These are phyloP conservation scores for Trichopus zeylanicus DNA, from an alignment of 116 monocot genomes.

Conservation along the genomic window DNA sequence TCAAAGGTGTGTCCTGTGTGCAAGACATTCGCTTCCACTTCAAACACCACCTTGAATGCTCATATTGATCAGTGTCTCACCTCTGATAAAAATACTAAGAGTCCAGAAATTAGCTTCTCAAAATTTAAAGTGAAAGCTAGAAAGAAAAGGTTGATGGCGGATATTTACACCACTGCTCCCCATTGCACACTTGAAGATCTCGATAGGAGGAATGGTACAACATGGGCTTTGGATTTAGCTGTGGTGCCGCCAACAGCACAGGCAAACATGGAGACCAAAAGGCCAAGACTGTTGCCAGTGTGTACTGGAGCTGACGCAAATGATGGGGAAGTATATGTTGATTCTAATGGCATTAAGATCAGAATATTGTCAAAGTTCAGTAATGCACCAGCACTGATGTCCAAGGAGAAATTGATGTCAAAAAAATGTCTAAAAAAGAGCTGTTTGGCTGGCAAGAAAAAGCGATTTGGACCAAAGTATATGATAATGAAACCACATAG, in stretches of 20 bases:
- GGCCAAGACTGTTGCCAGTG: conserved; percentile 12
- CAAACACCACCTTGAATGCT: conserved; percentile 89
- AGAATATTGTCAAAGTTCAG: conserved; percentile 61
- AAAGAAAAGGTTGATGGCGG: conserved; percentile 75
- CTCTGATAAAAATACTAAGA: conserved; percentile 18
- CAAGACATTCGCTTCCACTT: conserved; percentile 70
- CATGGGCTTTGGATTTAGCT: conserved; percentile 43
- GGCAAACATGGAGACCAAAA: conserved; percentile 23
- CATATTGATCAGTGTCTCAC: conserved; percentile 90
- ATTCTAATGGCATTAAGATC: conserved; percentile 74
- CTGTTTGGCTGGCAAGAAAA: conserved; percentile 16
- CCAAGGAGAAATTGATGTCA: conserved; percentile 14
- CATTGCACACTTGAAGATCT: conserved; percentile 76
- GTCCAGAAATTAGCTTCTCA: not conserved
- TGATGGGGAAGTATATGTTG: conserved; percentile 62
- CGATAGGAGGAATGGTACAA: conserved; percentile 80
- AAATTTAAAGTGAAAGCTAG: conserved; percentile 48
- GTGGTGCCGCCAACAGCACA: conserved; percentile 3
- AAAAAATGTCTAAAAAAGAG: conserved; percentile 5
- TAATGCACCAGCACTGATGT: conserved; percentile 5
- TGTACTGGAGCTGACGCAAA: conserved; percentile 15
- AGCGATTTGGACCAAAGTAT: conserved; percentile 13
- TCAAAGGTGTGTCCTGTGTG: conserved; percentile 94
- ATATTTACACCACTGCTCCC: conserved; percentile 56
- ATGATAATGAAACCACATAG: conserved; percentile 19